These are phyloP conservation scores for Pythium oligandrum DNA, from an alignment of 352 stramenopile species.

Conservation along the genomic window DNA sequence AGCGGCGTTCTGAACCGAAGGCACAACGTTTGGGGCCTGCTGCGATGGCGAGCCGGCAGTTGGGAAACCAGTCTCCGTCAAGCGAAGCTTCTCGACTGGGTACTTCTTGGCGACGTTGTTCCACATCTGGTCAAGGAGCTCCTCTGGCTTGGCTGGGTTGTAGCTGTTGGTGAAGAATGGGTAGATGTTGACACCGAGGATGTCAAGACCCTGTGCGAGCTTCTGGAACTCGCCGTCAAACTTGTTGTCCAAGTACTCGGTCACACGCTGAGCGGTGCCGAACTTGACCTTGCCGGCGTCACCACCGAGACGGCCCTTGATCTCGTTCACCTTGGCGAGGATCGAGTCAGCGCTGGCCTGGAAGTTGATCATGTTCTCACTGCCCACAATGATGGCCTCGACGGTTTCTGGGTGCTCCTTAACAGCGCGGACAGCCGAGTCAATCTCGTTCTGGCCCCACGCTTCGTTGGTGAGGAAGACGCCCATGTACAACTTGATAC, in stretches of 20 bases:
- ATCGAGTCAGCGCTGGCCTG: conserved; percentile 15
- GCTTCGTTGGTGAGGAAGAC: conserved; percentile 44
- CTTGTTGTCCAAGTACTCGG: conserved; percentile 18
- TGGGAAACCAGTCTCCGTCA: conserved; percentile 33
- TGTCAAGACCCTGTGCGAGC: conserved; percentile 14
- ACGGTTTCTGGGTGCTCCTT: conserved; percentile 39
- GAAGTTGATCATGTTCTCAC: conserved; percentile 23
- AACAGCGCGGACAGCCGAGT: conserved; percentile 34
- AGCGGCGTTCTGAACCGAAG: conserved; percentile 13
- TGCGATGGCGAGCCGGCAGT: conserved; percentile 14
- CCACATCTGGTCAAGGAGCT: conserved; percentile 22
- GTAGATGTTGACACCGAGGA: conserved; percentile 34
- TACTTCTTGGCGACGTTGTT: conserved; percentile 18
- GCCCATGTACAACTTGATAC: conserved; percentile 50
- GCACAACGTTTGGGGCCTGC: conserved; percentile 17
- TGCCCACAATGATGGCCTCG: conserved; percentile 46
- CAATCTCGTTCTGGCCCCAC: conserved; percentile 39
- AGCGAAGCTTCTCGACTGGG: conserved; percentile 19
- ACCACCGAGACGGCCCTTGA: conserved; percentile 19
- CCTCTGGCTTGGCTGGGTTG: conserved; percentile 15
- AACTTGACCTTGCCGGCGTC: conserved; percentile 37
- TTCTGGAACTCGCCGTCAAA: conserved; percentile 15
- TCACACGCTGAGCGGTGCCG: conserved; percentile 37
- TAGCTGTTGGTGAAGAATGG: conserved; percentile 35
- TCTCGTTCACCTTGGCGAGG: conserved; percentile 24